Evolutionary conservation across 257 asterid genomes (phyloP), one percentile per base, ranked within the genome.

Genomic region (Henckelia pumila): DNA sequence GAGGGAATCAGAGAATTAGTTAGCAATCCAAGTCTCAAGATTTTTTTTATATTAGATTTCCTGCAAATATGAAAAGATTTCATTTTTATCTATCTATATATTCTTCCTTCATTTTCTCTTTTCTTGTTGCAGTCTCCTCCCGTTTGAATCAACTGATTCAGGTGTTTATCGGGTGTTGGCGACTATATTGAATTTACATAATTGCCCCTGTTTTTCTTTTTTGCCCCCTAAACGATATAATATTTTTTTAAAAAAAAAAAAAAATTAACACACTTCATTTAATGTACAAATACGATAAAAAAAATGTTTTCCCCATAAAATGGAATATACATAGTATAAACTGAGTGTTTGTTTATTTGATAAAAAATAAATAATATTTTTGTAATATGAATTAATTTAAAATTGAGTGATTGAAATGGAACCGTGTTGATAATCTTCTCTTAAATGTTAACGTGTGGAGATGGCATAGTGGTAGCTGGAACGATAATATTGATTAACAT

Each of bases 1-100:
- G 69, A 59, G 52, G 96, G 95, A 88, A 90, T 80, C 92, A 86
- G 96, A 86, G 95, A 82, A 84, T 77, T 84, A 68, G 75, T 61
- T 73, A 77, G 30, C 30, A 28, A 28, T 28, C 80, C 74, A 79
- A 68, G 77, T 71, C 63, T 66, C 76, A 40, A 55, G 30, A 58
- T 6, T 30, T 73, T 55, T 64, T 63, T 61, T 30, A n/a, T 64
- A 73, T 56, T 19, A 35, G 68, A 63, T 75, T 75, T 74, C 69
- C 22, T 55, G 73, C 67, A 21, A 63, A 62, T 44, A 71, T 68
- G 66, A 57, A 68, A 61, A 6, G 33, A 8, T 71, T 16, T 44
- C 58, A 5, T 52, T 55, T 63, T 26, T 52, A 61, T n/a, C 25
- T 17, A 17, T n/a, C 67, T 60, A 56, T 40, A 10, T 16, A 22